phyloP scores from a whole-genome alignment of 306 rosid species.

The Calophaca sinica region DNA sequence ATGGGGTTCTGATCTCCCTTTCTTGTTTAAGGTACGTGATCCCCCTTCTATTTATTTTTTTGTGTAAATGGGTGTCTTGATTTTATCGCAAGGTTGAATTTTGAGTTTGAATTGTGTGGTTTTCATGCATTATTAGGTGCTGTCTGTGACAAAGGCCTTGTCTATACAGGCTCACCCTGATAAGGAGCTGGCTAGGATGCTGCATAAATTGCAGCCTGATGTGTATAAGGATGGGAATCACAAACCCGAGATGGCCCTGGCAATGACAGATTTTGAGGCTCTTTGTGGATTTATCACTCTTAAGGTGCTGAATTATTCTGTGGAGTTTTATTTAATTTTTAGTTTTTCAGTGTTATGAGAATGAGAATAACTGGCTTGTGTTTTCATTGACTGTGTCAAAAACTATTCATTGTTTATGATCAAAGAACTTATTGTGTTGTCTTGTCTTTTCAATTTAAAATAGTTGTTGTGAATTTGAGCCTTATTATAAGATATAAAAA shows the following conservation, averaged over 20 bases:
- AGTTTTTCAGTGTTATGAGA: constrained; percentile 2
- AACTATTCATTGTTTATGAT: constrained; percentile 18
- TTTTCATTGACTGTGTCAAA: constrained; percentile 5
- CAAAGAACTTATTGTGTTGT: not conserved
- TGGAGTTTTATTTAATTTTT: not conserved
- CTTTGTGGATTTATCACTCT: constrained; percentile 86
- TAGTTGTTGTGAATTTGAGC: constrained; percentile 32
- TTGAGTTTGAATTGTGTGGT: not conserved
- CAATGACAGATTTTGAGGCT: constrained; percentile 83
- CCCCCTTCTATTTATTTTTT: not conserved
- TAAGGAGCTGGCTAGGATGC: constrained; percentile 78
- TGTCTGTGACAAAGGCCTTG: constrained; percentile 86
- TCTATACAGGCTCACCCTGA: constrained; percentile 99
- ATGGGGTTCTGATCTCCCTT: constrained; percentile 93
- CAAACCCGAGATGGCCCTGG: constrained; percentile 98
- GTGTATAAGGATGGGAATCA: constrained; percentile 89
- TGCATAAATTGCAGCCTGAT: constrained; percentile 78
- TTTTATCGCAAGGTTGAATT: not conserved
- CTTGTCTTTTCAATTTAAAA: constrained; percentile 5
- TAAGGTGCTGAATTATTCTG: constrained; percentile 54
- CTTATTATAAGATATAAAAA: constrained; percentile 19
- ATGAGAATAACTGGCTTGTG: constrained; percentile 1
- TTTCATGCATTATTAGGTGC: constrained; percentile 61
- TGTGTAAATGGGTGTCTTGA: too few species aligned
- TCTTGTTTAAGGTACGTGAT: constrained; percentile 77